Percentiles rank a stretch among this genome's conserved stretches.
phyloP scores from a whole-genome alignment of 2,329 filamentous ascomycete genomes.

The Neofusicoccum laricinum region DNA sequence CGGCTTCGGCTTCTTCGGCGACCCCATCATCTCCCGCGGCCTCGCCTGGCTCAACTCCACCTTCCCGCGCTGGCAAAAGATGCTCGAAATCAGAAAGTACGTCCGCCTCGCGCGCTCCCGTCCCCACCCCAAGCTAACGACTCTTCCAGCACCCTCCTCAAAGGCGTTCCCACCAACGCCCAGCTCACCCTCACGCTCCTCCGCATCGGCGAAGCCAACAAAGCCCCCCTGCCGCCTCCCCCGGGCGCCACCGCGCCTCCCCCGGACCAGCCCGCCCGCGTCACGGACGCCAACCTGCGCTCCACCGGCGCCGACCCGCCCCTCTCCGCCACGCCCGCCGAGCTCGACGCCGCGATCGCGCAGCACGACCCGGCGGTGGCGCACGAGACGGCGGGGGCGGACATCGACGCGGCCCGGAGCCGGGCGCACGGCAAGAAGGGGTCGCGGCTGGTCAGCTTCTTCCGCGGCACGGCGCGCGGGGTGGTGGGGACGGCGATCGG shows the following conservation, averaged over 20 bases:
- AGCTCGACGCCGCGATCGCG: slow-evolving; percentile 61
- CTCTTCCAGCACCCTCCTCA: slow-evolving; percentile 60
- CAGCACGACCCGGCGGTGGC: slow-evolving; percentile 46
- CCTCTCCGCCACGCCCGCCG: slow-evolving; percentile 61
- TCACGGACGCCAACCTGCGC: slow-evolving; percentile 51
- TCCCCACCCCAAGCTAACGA: slow-evolving; percentile 20
- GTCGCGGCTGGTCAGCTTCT: slow-evolving; percentile 57
- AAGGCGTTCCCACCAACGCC: slow-evolving; percentile 81
- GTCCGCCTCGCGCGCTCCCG: neutral
- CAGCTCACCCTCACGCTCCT: slow-evolving; percentile 79
- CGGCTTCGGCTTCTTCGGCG: slow-evolving; percentile 78
- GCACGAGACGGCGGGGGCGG: slow-evolving; percentile 51
- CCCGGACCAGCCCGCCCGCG: slow-evolving; percentile 49
- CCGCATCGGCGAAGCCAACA: slow-evolving; percentile 77
- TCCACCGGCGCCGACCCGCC: slow-evolving; percentile 53
- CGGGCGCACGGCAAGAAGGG: slow-evolving; percentile 49
- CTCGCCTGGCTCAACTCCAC: slow-evolving; percentile 59
- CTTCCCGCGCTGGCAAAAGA: slow-evolving; percentile 70
- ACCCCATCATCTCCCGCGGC: slow-evolving; percentile 65
- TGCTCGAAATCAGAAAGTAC: slow-evolving; percentile 67
- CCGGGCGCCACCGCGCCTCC: slow-evolving; percentile 46
- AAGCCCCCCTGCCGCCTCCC: slow-evolving; percentile 68
- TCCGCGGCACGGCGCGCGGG: slow-evolving; percentile 69
- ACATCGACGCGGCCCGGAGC: slow-evolving; percentile 44
- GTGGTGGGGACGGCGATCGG: slow-evolving; percentile 70